Conservation (phyloP, 495 filamentous ascomycete genomes). For the Xylaria scruposa region DNA sequence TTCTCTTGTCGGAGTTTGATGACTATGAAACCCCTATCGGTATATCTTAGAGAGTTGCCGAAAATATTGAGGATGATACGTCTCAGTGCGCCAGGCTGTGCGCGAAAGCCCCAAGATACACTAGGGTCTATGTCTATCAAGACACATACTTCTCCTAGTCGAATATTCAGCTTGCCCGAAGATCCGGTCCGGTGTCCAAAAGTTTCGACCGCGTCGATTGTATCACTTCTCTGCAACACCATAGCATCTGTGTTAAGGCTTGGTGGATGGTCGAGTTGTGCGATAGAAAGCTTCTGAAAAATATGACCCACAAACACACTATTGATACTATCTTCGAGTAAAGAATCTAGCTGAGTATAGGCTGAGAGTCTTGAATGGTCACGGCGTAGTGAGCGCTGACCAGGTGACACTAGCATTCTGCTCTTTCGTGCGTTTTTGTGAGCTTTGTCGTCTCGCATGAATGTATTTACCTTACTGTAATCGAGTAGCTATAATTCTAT, state of each 20-base stretch:
- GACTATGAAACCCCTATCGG: not conserved
- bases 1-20: not conserved
- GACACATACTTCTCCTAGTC: not conserved
- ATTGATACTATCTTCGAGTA: not conserved
- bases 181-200: not conserved
- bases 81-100: not conserved
- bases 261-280: not conserved
- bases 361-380: not conserved
- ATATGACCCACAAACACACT: not conserved
- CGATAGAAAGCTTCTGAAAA: not conserved
- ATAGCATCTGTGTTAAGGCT: not conserved
- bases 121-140: not conserved
- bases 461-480: not conserved
- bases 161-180: not conserved
- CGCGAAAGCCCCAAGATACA: not conserved
- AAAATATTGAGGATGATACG: not conserved
- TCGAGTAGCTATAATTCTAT: not conserved
- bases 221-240: not conserved
- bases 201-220: not conserved
- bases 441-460: not conserved
- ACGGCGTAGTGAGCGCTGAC: not conserved
- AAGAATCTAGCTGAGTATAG: not conserved
- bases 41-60: not conserved
- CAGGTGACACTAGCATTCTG: not conserved
- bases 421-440: not conserved